Evolutionary conservation across 306 rosid species (phyloP), one percentile per base, ranked within the genome.

Genomic region (Cicer arietinum): DNA sequence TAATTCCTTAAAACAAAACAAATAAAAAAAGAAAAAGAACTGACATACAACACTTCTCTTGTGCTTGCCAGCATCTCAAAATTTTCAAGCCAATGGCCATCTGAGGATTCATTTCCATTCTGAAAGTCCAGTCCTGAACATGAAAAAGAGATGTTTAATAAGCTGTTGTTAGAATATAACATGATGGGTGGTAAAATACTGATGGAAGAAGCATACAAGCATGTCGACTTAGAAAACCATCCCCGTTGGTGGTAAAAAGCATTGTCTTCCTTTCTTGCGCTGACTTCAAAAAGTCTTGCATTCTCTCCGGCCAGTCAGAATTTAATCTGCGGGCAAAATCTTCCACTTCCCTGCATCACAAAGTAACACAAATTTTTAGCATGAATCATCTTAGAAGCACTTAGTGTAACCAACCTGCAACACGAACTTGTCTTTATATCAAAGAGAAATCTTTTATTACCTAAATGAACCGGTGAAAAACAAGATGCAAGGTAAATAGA

Each of bases 251-350:
- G 48, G 80, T 39, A 13, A 84, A 77, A 62, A 83, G 86, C 81
- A 77, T 61, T 9, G 87, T 69, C 56, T 76, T 89, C 76, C 88
- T 82, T 78, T 90, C 96, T 85, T 90, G 92, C 70, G 93, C 89
- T 4, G 90, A 69, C 7, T 95, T 85, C 61, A 92, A 78, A 77
- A 95, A 82, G 75, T 95, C 96, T 76, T 90, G 96, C 91, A 90
- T 89, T 83, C 97, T 91, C 82, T 90, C 90, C 13, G 97, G 94
- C 99, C 99, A 92, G 75, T 86, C 90, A 54, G 98, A 92, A 84
- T 92, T 92, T 82, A 95, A 84, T 84, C 95, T 90, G 64, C 98
- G 92, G 8, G 96, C 92, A 74, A 95, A 95, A 86, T 92, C 99
- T 85, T 89, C 96, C 65, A 95, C 99, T 83, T 95, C 99, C 89